phyloP scores from a whole-genome alignment of 768 basidiomycete species.

The Tulasnella sp. region DNA sequence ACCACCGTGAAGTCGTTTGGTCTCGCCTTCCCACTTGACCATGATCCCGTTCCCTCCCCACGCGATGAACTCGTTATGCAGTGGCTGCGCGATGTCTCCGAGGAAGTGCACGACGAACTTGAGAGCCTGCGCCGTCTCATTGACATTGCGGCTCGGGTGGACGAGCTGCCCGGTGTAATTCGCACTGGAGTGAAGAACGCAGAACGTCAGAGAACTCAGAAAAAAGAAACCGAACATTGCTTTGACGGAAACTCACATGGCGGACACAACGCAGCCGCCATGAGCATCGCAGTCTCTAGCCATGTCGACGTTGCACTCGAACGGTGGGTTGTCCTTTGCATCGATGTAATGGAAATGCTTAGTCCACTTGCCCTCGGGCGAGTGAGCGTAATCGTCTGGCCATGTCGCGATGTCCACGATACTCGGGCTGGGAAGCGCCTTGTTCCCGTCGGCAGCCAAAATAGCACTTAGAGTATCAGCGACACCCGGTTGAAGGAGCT shows the following conservation, averaged over 20 bases:
- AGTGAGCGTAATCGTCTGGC: neutral
- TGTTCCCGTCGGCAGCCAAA: neutral
- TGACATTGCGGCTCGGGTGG: neutral
- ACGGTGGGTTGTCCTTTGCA: slow-evolving; percentile 7
- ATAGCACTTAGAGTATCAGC: neutral
- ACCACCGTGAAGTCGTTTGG: neutral
- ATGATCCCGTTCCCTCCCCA: slow-evolving; percentile 4
- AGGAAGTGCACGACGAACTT: slow-evolving; percentile 13
- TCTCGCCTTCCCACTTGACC: neutral
- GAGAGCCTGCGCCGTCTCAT: slow-evolving; percentile 6
- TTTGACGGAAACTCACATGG: neutral
- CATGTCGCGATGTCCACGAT: slow-evolving; percentile 5
- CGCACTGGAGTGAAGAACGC: neutral
- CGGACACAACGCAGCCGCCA: neutral
- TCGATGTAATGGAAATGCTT: slow-evolving; percentile 8
- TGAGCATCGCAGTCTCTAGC: neutral
- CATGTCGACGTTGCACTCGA: neutral
- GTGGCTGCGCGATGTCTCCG: slow-evolving; percentile 9
- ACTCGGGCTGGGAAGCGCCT: neutral
- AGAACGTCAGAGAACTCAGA: neutral
- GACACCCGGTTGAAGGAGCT: neutral
- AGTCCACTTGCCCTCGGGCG: neutral
- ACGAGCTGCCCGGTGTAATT: neutral
- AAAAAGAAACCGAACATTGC: neutral
- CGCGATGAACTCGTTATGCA: neutral